Evolutionary conservation across 352 stramenopile genomes (phyloP), one percentile per base, ranked within the genome.

Genomic region (Globisporangium spinosum): DNA sequence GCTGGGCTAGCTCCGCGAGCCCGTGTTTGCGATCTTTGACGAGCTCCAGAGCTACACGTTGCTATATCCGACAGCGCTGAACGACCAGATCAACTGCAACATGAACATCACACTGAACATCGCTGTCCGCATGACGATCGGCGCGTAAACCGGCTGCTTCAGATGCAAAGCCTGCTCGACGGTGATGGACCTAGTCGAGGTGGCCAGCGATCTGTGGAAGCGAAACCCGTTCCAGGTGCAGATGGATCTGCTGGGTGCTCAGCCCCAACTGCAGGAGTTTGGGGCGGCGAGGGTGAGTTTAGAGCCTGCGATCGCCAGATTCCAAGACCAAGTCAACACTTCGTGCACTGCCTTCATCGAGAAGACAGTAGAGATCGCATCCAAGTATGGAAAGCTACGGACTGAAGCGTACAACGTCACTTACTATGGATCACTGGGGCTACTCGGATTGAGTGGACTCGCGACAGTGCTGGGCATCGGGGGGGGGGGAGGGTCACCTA

Each of bases 81-180:
- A 73, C 49, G 53, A 65, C 5, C 62, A 69, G 0, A 63, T 75
- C 3, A 68, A 85, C 53, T 93, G 85, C 10, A 65, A 62, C 32
- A 64, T 89, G 66, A 79, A 77, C 12, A 90, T 89, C 63, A 80
- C 72, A 1, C 74, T 74, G 2, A 93, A 71, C 38, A 51, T 76
- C 15, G 60, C 64, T 0, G 75, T 73, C 34, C 79, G 83, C 40
- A 93, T 91, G 85, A 84, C 68, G 7, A 68, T 86, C 45, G 85
- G 79, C 0, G 79, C 71, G 0, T 23, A 64, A 17, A 89, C 79
- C 2, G 83, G 85, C 13, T 93, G 83, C 45, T 91, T 90, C 59
- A 76, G 72, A 23, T 93, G 85, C 58, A 86, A 89, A 59, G 74
- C 72, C 2, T 93, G 85, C 67, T 67, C 75, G 6, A 56, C 55